Evolutionary conservation across 331 rosid genomes (phyloP).

Genomic region (Malus hybrid): DNA sequence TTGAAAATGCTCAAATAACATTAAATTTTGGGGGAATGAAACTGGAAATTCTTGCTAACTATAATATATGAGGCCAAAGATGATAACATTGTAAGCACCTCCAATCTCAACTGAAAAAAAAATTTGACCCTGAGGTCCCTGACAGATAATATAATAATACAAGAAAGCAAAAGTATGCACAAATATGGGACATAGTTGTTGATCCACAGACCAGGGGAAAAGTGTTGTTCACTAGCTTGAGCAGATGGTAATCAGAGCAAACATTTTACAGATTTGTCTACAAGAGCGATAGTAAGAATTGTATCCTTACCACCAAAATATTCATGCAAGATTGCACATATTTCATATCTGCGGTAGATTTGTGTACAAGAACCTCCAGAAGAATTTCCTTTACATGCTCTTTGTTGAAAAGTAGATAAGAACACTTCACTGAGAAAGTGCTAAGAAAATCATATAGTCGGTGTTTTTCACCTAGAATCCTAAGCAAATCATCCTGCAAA

Average conservation of each 20-base stretch:
- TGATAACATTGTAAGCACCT: neutral
- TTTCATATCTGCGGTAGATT: constrained; percentile 41
- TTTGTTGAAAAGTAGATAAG: constrained; percentile 87
- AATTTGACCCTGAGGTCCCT: neutral
- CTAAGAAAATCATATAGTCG: constrained; percentile 72
- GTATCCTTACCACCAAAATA: constrained; percentile 75
- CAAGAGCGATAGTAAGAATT: constrained; percentile 2
- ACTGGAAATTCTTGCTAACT: constrained; percentile 1
- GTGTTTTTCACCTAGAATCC: constrained; percentile 85
- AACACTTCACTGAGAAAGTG: constrained; percentile 68
- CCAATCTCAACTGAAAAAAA: neutral
- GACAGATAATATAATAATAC: neutral
- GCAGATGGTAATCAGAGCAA: neutral
- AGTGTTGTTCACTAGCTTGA: neutral
- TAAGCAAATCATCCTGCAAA: constrained; percentile 78
- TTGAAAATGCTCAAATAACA: constrained; percentile 4
- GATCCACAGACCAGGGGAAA: neutral
- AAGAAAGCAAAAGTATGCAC: constrained; percentile 9
- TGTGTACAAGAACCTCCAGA: constrained; percentile 48
- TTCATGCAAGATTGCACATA: constrained; percentile 53
- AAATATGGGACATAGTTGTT: neutral
- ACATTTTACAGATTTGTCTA: neutral
- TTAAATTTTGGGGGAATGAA: neutral
- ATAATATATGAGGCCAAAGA: neutral
- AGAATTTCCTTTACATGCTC: constrained; percentile 80